Evolutionary conservation across 1,139 yeast genomes (phyloP).

Genomic region (Hansenula sp.): DNA sequence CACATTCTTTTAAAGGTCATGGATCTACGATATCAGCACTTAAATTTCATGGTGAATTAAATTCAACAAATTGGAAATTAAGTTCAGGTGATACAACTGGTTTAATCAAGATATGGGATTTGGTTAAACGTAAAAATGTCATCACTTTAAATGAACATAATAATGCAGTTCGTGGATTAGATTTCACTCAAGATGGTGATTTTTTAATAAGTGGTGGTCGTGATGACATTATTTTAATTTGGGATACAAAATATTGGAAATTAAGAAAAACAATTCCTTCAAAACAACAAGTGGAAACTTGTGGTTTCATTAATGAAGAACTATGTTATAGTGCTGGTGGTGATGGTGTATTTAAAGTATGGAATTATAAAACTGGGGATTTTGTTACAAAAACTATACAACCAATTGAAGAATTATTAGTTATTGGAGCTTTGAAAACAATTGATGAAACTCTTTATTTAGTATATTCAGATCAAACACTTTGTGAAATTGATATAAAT

Average conservation of each 20-base stretch:
- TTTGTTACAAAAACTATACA: slow-evolving; percentile 56
- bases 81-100: slow-evolving; percentile 91
- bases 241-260: slow-evolving; percentile 46
- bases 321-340: slow-evolving; percentile 89
- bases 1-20: slow-evolving; percentile 92
- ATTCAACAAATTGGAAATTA: slow-evolving; percentile 69
- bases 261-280: slow-evolving; percentile 66
- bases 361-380: slow-evolving; percentile 53
- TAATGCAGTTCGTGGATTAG: slow-evolving; percentile 84
- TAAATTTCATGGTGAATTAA: slow-evolving; percentile 66
- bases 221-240: slow-evolving; percentile 69
- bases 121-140: slow-evolving; percentile 70
- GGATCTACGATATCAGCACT: slow-evolving; percentile 87
- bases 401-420: slow-evolving; percentile 67
- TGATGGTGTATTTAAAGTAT: slow-evolving; percentile 57
- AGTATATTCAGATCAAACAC: slow-evolving; percentile 81
- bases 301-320: slow-evolving; percentile 60
- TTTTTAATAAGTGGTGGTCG: slow-evolving; percentile 80
- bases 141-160: slow-evolving; percentile 70
- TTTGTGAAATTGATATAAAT: slow-evolving; percentile 45
- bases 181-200: slow-evolving; percentile 50
- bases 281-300: slow-evolving; percentile 73
- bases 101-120: slow-evolving; percentile 80
- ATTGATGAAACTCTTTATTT: slow-evolving; percentile 28
- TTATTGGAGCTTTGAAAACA: slow-evolving; percentile 50